Conservation (phyloP, 331 rosid species). For the Pyracantha coccinea region DNA sequence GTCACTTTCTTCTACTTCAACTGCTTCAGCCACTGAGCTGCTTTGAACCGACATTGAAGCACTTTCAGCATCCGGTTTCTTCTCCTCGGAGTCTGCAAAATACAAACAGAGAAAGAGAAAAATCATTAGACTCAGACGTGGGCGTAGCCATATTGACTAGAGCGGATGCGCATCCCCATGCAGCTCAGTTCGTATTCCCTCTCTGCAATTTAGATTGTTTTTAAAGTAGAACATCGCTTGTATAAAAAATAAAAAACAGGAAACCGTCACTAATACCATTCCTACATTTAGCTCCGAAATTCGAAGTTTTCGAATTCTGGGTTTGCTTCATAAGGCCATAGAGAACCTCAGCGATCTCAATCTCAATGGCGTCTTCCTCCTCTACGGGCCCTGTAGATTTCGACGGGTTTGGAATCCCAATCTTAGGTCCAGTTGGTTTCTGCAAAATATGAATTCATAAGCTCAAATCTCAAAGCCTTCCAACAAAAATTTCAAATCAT, state of each 20-base stretch:
- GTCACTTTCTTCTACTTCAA: slow-evolving; percentile 21
- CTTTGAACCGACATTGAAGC: slow-evolving; percentile 7
- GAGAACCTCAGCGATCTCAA: slow-evolving; percentile 76
- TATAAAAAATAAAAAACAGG: not conserved
- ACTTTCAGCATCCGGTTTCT: slow-evolving; percentile 18
- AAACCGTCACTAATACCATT: not conserved
- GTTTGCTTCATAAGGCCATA: slow-evolving; percentile 38
- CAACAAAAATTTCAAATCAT: not conserved
- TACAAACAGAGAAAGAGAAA: not conserved
- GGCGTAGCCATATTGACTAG: not conserved
- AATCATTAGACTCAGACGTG: not conserved
- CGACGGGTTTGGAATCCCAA: slow-evolving; percentile 13
- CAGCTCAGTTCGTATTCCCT: too few relatives aligned
- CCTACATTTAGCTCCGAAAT: slow-evolving; percentile 16
- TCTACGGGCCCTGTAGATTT: slow-evolving; percentile 25
- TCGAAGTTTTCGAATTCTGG: slow-evolving; percentile 10
- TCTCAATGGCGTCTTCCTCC: slow-evolving; percentile 49
- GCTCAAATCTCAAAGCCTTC: not conserved
- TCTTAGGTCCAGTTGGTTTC: slow-evolving; percentile 33
- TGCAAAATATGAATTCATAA: slow-evolving; percentile 18
- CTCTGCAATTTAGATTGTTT: too few relatives aligned
- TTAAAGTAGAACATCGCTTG: not conserved
- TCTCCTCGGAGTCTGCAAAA: slow-evolving; percentile 24
- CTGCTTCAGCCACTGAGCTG: slow-evolving; percentile 16
- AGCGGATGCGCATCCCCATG: not conserved